A percentile compares a stretch with the other conserved stretches of the same genome.
These are phyloP conservation scores for Thyridium curvatum DNA, from an alignment of 2,329 filamentous ascomycete species.

Conservation along the genomic window DNA sequence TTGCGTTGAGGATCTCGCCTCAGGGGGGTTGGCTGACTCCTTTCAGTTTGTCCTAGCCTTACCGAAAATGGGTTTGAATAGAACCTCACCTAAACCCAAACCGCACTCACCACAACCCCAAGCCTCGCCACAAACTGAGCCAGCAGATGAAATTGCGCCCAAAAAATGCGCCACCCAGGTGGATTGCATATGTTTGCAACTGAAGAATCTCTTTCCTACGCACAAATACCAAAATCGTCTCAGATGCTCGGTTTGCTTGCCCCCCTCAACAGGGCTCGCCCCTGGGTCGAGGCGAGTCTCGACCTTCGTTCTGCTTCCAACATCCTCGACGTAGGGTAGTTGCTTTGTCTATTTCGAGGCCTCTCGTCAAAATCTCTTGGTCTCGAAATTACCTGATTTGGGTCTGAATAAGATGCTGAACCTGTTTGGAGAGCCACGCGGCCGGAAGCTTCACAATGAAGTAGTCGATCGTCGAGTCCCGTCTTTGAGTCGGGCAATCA, in stretches of 20 bases:
- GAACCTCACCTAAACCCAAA: slow-evolving; percentile 6
- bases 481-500: not conserved
- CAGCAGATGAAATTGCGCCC: too few species aligned
- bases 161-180: too few species aligned
- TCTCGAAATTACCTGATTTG: not conserved
- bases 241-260: too few species aligned
- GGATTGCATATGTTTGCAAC: too few species aligned
- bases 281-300: too few species aligned
- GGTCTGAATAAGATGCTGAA: slow-evolving; percentile 5
- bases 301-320: not conserved
- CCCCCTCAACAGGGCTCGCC: too few species aligned
- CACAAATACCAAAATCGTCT: too few species aligned
- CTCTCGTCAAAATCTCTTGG: not conserved
- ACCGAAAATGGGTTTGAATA: slow-evolving; percentile 13
- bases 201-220: too few species aligned
- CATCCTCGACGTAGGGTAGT: slow-evolving; percentile 1
- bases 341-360: not conserved
- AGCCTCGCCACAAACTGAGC: too few species aligned
- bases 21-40: too few species aligned
- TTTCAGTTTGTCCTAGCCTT: not conserved
- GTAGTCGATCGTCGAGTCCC: not conserved
- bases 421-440: not conserved
- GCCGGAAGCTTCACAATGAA: not conserved
- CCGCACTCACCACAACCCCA: not conserved
- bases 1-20: too few species aligned